Percentiles rank a stretch among this genome's conserved stretches.
Evolutionary conservation across 2,329 filamentous ascomycete genomes (phyloP).

Genomic region (Colletotrichum viniferum): DNA sequence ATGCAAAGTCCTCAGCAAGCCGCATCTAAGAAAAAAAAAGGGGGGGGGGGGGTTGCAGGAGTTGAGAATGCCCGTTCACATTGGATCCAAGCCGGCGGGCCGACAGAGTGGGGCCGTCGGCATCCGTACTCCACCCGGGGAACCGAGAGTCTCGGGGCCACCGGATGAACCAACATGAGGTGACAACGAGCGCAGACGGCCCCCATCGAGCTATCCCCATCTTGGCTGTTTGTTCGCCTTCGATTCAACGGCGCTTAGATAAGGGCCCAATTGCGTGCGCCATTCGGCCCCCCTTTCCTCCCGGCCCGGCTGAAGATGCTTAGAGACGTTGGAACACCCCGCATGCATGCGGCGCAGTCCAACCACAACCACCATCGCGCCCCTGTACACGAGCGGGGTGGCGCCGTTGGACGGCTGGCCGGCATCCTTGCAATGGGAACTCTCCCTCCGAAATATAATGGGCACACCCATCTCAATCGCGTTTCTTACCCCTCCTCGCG

Average conservation of each 20-base stretch:
- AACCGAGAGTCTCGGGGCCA: neutral
- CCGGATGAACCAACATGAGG: neutral
- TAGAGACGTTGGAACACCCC: neutral
- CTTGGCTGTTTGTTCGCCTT: accelerated
- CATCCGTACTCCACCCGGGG: neutral
- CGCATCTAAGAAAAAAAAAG: neutral
- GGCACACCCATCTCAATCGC: no score
- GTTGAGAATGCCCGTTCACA: neutral
- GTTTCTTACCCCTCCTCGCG: no score
- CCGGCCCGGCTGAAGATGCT: neutral
- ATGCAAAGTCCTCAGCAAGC: neutral
- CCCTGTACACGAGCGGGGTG: neutral
- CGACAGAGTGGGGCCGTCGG: neutral
- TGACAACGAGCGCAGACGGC: neutral
- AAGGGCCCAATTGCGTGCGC: neutral
- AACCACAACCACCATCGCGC: neutral
- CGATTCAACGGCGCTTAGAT: neutral
- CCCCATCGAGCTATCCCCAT: neutral
- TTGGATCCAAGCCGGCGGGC: neutral
- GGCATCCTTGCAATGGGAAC: no score
- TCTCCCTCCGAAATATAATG: no score
- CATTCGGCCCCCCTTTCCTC: neutral
- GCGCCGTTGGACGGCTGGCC: no score
- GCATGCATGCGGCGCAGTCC: neutral
- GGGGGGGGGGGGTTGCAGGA: no score